Evolutionary conservation across 495 filamentous ascomycete species (phyloP), one percentile per base, ranked within the genome.

Genomic region (Xylaria intraflava): DNA sequence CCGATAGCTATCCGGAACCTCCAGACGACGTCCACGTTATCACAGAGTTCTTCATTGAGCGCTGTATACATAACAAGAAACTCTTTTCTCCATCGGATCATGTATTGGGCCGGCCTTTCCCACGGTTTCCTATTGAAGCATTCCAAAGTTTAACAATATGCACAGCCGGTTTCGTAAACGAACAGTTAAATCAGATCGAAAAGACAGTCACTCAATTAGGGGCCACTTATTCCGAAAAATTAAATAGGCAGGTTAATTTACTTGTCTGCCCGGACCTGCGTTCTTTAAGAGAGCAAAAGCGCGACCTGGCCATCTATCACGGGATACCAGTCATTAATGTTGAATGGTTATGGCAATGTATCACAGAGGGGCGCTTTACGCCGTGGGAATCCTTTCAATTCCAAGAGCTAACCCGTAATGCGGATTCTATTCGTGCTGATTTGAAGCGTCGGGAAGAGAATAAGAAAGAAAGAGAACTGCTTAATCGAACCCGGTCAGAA

Each of bases 21-120:
- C 73, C 67, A 1, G 67, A 64, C 20, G 67, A 65, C 19, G 63
- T 78, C 35, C 56, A 71, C 30, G 67, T 84, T 39, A 86, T 95
- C 33, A 96, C 89, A 9, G 88, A 95, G 58, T 93, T 91, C 77
- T 98, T 92, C 83, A 75, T 97, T 33, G 93, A 98, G 69, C 77
- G 82, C 39, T 97, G 92, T 65, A 70, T 97, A 29, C 80, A 89
- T 60, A 78, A 82, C 14, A 89, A 87, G 60, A 72, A 66, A 8
- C 77, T 90, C 51, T 79, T 89, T 31, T 73, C 84, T 9, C 89
- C 90, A n/a, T 66, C 71, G 45, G 75, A 81, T 0, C 78, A 92
- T 64, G 75, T 88, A 49, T 79, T 88, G 22, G 88, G 86, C 55
- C 84, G 78, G 3, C 90, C 92, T 1, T 86, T 95, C 54, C 75